These are phyloP conservation scores for Pseudogymnoascus sp. DNA, from an alignment of 2,329 filamentous ascomycete genomes.

Conservation along the genomic window DNA sequence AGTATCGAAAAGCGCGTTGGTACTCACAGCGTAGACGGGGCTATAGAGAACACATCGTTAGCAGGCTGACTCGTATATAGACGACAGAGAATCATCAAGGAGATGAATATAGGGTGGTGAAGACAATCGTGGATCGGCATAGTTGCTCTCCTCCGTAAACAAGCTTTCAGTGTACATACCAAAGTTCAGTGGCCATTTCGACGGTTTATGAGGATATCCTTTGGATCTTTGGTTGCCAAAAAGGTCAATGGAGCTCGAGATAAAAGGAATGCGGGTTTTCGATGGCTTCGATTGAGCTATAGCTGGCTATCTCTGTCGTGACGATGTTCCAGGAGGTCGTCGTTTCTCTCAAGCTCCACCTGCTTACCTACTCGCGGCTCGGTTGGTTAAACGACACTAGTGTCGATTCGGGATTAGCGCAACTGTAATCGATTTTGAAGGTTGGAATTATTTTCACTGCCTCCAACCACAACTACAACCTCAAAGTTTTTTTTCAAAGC, in stretches of 20 bases:
- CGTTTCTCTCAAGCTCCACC: slow-evolving; percentile 12
- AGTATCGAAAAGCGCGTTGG: slow-evolving; percentile 14
- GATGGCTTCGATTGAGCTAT: slow-evolving; percentile 13
- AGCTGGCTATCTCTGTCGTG: slow-evolving; percentile 16
- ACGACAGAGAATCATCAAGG: background rate
- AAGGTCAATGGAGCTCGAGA: slow-evolving; percentile 12
- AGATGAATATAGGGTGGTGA: slow-evolving; percentile 17
- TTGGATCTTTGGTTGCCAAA: slow-evolving; percentile 7
- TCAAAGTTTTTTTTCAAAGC: slow-evolving; percentile 1
- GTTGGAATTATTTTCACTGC: slow-evolving; percentile 6
- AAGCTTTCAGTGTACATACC: slow-evolving; percentile 52
- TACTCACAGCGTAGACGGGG: slow-evolving; percentile 98
- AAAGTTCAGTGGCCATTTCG: slow-evolving; percentile 75
- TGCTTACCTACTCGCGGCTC: slow-evolving; percentile 19
- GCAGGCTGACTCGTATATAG: slow-evolving; percentile 29
- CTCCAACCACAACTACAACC: slow-evolving; percentile 1
- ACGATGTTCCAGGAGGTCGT: slow-evolving; percentile 5
- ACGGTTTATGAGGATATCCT: slow-evolving; percentile 29
- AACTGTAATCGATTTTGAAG: slow-evolving; percentile 1
- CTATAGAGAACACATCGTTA: slow-evolving; percentile 49
- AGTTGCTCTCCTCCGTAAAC: slow-evolving; percentile 2
- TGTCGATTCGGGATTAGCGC: background rate
- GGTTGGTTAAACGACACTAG: slow-evolving; percentile 21
- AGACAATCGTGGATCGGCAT: background rate
- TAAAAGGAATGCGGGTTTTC: slow-evolving; percentile 9